Evolutionary conservation across 176 grass and related monocot genomes (phyloP).

Genomic region (Carex pumila): DNA sequence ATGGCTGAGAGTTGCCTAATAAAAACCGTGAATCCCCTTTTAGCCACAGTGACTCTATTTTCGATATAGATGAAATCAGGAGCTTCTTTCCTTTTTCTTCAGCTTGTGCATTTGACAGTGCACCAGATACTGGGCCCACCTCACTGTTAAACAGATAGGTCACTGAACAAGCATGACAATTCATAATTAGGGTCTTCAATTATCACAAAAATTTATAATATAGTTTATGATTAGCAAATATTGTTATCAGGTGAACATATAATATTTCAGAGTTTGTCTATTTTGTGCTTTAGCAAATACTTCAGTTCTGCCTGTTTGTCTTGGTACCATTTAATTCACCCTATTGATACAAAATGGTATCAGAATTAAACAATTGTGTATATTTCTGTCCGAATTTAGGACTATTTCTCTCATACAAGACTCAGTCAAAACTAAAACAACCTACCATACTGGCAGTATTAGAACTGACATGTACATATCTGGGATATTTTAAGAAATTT

Average conservation of each 20-base stretch:
- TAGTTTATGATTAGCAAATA: not conserved
- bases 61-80: constrained; percentile 30
- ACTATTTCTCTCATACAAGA: not conserved
- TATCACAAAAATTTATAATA: not conserved
- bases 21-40: constrained; percentile 57
- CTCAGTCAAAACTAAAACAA: no score
- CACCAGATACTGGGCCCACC: constrained; percentile 43
- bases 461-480: not conserved
- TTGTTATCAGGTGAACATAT: not conserved
- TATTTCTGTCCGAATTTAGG: not conserved
- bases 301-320: not conserved
- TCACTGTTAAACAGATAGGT: constrained; percentile 35
- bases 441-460: not conserved
- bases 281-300: not conserved
- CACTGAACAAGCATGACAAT: constrained; percentile 24
- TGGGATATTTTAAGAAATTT: not conserved
- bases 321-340: not conserved
- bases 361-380: not conserved
- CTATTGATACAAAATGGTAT: not conserved
- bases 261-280: not conserved
- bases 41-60: constrained; percentile 54
- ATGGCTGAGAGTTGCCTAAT: constrained; percentile 47
- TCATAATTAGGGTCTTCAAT: not conserved
- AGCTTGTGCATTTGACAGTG: constrained; percentile 40
- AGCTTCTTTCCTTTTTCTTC: constrained; percentile 56